Evolutionary conservation across 2,329 filamentous ascomycete genomes (phyloP).

Genomic region (Pseudogymnoascus sp.): DNA sequence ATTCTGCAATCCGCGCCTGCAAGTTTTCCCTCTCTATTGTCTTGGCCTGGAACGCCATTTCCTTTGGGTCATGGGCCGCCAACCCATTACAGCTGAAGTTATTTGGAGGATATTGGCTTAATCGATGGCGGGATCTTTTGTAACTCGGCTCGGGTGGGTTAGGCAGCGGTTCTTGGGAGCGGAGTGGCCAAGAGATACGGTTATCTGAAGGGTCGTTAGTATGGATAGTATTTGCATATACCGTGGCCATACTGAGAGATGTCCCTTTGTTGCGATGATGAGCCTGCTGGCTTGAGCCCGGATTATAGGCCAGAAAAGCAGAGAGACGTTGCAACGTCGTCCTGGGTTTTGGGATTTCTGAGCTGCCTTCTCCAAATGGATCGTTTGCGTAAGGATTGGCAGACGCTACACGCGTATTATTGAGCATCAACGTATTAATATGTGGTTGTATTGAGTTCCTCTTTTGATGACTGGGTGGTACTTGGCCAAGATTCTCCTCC

Average conservation of each 20-base stretch:
- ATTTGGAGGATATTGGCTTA: background rate
- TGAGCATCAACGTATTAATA: background rate
- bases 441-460: background rate
- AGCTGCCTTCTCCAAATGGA: background rate
- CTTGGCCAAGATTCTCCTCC: background rate
- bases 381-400: background rate
- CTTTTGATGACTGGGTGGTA: background rate
- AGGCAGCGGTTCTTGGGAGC: background rate
- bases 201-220: background rate
- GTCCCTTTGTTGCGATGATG: background rate
- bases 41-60: background rate
- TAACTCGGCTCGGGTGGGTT: background rate
- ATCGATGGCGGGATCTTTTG: background rate
- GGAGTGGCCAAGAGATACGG: background rate
- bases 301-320: background rate
- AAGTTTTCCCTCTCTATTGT: background rate
- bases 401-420: background rate
- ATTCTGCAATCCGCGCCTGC: background rate
- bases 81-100: background rate
- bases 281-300: background rate
- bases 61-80: background rate
- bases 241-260: background rate
- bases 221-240: constrained; percentile 2
- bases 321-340: background rate
- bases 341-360: background rate